Conservation (phyloP, 2,329 filamentous ascomycete species). For the Penicillium hordei region DNA sequence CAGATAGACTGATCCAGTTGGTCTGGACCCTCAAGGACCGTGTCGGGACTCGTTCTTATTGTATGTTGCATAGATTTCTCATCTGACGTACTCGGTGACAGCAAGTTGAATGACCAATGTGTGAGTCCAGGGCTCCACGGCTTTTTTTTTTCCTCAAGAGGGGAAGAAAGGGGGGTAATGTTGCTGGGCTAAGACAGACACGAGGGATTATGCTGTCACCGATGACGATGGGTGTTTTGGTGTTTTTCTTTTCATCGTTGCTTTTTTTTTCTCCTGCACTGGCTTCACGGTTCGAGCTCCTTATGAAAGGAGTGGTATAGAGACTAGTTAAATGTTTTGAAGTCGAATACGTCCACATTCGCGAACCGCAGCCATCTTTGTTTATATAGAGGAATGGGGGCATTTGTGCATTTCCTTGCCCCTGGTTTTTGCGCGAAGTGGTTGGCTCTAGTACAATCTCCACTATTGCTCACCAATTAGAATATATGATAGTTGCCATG, state of each 20-base stretch:
- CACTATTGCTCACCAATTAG: slow-evolving; percentile 20
- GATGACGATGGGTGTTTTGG: slow-evolving; percentile 22
- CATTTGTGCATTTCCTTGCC: slow-evolving; percentile 3
- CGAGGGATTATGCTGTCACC: slow-evolving; percentile 23
- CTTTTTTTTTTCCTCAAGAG: background rate
- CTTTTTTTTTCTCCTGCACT: background rate
- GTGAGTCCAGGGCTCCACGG: slow-evolving; percentile 1
- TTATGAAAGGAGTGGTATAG: background rate
- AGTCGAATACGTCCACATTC: background rate
- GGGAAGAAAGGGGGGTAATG: background rate
- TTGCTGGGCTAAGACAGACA: slow-evolving; percentile 10
- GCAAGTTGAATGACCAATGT: slow-evolving; percentile 1
- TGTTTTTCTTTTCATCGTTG: background rate
- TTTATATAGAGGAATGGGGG: slow-evolving; percentile 20
- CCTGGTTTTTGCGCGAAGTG: slow-evolving; percentile 16
- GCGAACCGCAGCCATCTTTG: slow-evolving; percentile 9
- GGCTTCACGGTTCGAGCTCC: background rate
- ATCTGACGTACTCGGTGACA: slow-evolving; percentile 1
- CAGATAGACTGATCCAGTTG: slow-evolving; percentile 4
- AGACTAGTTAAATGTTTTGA: background rate
- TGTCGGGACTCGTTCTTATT: slow-evolving; percentile 1
- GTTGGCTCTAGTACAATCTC: background rate
- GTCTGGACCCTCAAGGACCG: slow-evolving; percentile 26
- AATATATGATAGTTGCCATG: slow-evolving; percentile 1
- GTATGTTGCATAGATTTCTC: slow-evolving; percentile 12